Percentiles rank a stretch among this genome's conserved stretches.
phyloP scores from a whole-genome alignment of 1,284 basidiomycete species.

The Marasmius tenuissimus region DNA sequence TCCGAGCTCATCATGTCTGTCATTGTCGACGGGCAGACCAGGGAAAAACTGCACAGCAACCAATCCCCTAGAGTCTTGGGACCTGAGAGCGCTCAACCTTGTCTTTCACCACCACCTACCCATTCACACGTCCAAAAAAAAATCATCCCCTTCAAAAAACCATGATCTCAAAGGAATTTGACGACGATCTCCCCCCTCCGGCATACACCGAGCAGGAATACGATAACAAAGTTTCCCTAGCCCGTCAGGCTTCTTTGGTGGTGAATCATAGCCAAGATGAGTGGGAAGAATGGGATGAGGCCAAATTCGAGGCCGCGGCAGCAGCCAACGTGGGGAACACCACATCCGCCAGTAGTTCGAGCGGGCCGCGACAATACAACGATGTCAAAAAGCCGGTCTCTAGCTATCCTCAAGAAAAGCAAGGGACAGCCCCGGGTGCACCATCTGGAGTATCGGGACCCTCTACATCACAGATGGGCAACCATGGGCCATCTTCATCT shows the following conservation, averaged over 20 bases:
- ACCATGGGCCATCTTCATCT: background rate
- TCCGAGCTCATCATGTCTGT: too few species aligned
- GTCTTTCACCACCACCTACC: too few species aligned
- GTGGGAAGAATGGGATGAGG: slow-evolving; percentile 53
- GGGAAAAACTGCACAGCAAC: too few species aligned
- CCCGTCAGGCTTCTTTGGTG: slow-evolving; percentile 38
- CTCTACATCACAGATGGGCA: background rate
- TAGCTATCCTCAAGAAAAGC: background rate
- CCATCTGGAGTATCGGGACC: background rate
- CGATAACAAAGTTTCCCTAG: slow-evolving; percentile 50
- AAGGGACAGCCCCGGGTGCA: background rate
- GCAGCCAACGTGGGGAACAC: background rate
- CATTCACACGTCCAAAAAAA: background rate
- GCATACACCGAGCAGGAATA: slow-evolving; percentile 51
- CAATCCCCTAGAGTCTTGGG: too few species aligned
- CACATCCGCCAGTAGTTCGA: background rate
- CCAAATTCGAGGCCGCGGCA: slow-evolving; percentile 35
- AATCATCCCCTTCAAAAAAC: slow-evolving; percentile 3
- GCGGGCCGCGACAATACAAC: background rate
- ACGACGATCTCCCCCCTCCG: slow-evolving; percentile 43
- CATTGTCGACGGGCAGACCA: too few species aligned
- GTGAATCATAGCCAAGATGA: slow-evolving; percentile 37
- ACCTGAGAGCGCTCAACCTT: too few species aligned
- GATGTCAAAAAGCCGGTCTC: background rate
- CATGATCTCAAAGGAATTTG: background rate